Percentiles rank a stretch among this genome's conserved stretches.
phyloP scores from a whole-genome alignment of 176 grass and related monocot species.

The Puccinellia tenuiflora region DNA sequence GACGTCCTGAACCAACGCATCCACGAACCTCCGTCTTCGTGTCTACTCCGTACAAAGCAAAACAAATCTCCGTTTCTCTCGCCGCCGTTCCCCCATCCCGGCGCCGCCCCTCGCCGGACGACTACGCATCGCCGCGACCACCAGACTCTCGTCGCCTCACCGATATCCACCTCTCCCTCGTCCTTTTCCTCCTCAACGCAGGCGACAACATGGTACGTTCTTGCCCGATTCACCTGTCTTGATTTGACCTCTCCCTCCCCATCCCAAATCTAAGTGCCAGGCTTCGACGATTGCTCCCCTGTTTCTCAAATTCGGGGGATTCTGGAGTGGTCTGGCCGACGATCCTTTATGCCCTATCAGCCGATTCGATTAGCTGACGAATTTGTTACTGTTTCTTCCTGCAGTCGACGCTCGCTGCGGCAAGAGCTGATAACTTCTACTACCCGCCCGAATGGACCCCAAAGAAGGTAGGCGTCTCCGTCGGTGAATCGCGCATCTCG shows the following conservation, averaged over 20 bases:
- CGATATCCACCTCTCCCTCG: background rate
- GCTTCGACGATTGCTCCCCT: background rate
- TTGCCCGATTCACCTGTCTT: background rate
- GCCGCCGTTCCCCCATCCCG: background rate
- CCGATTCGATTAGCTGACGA: constrained; percentile 9
- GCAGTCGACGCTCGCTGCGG: constrained; percentile 83
- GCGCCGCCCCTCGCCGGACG: background rate
- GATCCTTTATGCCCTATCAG: background rate
- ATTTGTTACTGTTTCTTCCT: background rate
- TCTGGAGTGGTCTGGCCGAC: background rate
- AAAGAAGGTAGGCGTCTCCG: constrained; percentile 55
- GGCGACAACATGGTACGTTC: constrained; percentile 41
- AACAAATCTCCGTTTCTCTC: background rate
- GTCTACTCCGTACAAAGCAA: background rate
- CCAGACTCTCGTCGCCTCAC: background rate
- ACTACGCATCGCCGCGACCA: too few relatives aligned
- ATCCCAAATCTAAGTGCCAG: background rate
- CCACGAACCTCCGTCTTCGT: background rate
- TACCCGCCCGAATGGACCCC: constrained; percentile 97
- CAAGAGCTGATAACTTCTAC: constrained; percentile 95
- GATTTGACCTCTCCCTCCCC: background rate
- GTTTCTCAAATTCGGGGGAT: background rate
- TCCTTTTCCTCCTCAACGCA: background rate
- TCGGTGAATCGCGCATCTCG: background rate
- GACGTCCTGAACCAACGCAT: background rate